These are phyloP conservation scores for Lactarius sanguifluus DNA, from an alignment of 768 basidiomycete genomes.

Conservation along the genomic window DNA sequence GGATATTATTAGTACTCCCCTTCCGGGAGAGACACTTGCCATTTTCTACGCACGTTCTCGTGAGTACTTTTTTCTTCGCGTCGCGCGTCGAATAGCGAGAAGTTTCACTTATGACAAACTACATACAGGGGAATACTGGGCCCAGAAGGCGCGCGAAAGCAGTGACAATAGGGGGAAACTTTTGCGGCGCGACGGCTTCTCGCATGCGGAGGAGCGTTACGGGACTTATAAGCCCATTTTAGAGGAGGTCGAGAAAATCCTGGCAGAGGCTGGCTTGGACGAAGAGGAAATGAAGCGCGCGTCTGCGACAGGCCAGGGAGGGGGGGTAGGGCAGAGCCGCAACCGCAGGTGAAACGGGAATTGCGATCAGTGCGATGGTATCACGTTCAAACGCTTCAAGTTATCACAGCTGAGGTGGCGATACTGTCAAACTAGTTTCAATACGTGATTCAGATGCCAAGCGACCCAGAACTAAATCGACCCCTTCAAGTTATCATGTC, in stretches of 20 bases:
- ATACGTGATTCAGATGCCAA: background rate
- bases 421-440: background rate
- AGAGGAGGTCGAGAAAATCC: constrained; percentile 78
- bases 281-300: constrained; percentile 75
- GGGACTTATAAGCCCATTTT: constrained; percentile 80
- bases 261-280: constrained; percentile 81
- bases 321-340: constrained; percentile 46
- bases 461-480: background rate
- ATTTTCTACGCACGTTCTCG: constrained; percentile 81
- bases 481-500: background rate
- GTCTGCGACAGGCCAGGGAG: constrained; percentile 41
- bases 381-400: background rate
- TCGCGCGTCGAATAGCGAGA: constrained; percentile 10
- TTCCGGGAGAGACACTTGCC: constrained; percentile 81
- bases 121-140: constrained; percentile 73
- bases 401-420: background rate
- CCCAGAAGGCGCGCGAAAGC: constrained; percentile 59
- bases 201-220: constrained; percentile 70
- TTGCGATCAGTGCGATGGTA: background rate
- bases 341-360: constrained; percentile 41
- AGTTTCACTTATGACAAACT: background rate
- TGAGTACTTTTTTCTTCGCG: constrained; percentile 39
- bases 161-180: constrained; percentile 75
- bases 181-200: constrained; percentile 75
- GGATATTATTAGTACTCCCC: constrained; percentile 73